Conservation (phyloP, 768 basidiomycete species). For the Kwoniella europaea region DNA sequence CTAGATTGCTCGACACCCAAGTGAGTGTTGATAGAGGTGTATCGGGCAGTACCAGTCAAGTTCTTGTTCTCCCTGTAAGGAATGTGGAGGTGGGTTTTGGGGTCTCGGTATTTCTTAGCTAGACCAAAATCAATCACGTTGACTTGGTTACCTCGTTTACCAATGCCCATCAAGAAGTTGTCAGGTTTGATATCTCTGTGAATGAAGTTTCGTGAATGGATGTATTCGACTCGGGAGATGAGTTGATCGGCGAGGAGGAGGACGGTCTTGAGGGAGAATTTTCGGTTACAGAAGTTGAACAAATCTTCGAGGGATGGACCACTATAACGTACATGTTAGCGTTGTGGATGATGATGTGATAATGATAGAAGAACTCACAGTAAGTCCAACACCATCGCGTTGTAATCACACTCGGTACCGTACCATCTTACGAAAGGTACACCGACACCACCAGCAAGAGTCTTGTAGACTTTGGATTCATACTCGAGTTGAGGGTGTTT, state of each 20-base stretch:
- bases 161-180: conserved; percentile 99
- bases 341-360: too few relatives aligned
- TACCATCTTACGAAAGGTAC: conserved; percentile 93
- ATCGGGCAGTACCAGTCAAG: conserved; percentile 95
- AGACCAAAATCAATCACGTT: conserved; percentile 76
- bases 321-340: conserved; percentile 28
- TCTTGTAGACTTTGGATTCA: conserved; percentile 90
- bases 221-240: conserved; percentile 95
- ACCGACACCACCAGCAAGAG: conserved; percentile 83
- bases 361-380: conserved; percentile 60
- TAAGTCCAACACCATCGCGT: conserved; percentile 98
- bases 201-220: conserved; percentile 90
- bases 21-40: conserved; percentile 99
- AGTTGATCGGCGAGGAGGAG: conserved; percentile 92
- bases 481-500: conserved; percentile 98
- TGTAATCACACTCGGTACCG: conserved; percentile 96
- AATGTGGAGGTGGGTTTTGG: conserved; percentile 99
- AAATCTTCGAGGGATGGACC: conserved; percentile 61
- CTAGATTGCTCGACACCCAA: conserved; percentile 96
- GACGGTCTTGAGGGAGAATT: conserved; percentile 93
- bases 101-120: conserved; percentile 99
- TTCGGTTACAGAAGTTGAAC: conserved; percentile 70
- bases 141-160: conserved; percentile 98
- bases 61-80: conserved; percentile 99
- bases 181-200: conserved; percentile 99